phyloP scores from a whole-genome alignment of 352 stramenopile genomes.

The Pythium angustatum region DNA sequence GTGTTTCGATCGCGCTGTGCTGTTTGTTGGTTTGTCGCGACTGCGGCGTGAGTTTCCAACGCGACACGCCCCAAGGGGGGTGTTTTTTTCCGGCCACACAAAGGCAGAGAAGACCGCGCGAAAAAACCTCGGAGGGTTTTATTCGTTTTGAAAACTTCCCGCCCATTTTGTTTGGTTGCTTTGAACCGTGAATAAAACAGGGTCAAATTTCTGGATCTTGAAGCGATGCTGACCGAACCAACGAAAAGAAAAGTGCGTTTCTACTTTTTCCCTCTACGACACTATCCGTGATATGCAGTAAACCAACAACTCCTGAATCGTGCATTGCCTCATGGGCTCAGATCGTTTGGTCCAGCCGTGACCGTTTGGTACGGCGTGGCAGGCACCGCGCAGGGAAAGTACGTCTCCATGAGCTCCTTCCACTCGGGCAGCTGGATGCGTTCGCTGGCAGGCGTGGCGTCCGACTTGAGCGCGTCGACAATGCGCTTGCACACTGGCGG shows the following conservation, averaged over 20 bases:
- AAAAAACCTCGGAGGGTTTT: slow-evolving; percentile 11
- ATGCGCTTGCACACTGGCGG: slow-evolving; percentile 40
- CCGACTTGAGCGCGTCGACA: slow-evolving; percentile 29
- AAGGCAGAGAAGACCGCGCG: neutral
- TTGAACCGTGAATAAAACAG: slow-evolving; percentile 14
- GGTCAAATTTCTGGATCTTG: neutral
- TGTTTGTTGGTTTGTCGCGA: neutral
- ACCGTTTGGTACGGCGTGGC: neutral
- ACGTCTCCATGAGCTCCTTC: slow-evolving; percentile 34
- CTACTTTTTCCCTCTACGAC: too few species aligned
- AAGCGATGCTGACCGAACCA: neutral
- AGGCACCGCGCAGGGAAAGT: slow-evolving; percentile 24
- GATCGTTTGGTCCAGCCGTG: neutral
- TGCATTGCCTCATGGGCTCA: neutral
- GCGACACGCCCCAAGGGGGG: too few species aligned
- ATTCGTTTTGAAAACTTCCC: slow-evolving; percentile 1
- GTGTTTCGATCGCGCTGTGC: neutral
- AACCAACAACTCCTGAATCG: too few species aligned
- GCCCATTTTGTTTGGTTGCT: neutral
- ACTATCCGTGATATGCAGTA: too few species aligned
- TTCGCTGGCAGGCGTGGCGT: slow-evolving; percentile 1
- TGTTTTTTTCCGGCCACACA: slow-evolving; percentile 25
- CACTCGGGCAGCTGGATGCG: slow-evolving; percentile 27
- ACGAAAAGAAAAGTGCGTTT: neutral
- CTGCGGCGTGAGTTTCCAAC: neutral